These are phyloP conservation scores for Mallotus repandus DNA, from an alignment of 441 rosid genomes.

Conservation along the genomic window DNA sequence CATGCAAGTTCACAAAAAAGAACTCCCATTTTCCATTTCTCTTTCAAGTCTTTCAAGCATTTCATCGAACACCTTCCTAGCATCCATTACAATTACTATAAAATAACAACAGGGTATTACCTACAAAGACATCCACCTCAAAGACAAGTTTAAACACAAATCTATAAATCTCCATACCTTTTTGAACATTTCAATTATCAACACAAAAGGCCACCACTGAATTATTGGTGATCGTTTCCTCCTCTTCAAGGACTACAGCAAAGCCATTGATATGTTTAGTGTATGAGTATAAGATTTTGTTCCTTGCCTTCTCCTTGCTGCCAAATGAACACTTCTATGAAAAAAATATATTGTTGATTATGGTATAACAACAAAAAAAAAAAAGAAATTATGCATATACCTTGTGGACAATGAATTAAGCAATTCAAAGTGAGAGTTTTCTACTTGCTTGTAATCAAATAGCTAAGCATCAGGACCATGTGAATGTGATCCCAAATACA, in stretches of 20 bases:
- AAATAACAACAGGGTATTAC: too few relatives aligned
- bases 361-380: background rate
- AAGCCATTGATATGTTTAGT: slow-evolving; percentile 52
- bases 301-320: slow-evolving; percentile 39
- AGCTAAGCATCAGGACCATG: slow-evolving; percentile 35
- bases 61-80: too few relatives aligned
- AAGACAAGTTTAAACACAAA: too few relatives aligned
- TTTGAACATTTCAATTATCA: too few relatives aligned
- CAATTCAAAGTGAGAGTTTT: slow-evolving; percentile 42
- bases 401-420: slow-evolving; percentile 48
- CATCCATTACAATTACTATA: too few relatives aligned
- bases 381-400: slow-evolving; percentile 11
- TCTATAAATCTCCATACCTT: too few relatives aligned
- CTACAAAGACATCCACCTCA: too few relatives aligned
- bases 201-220: too few relatives aligned
- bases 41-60: too few relatives aligned
- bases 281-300: slow-evolving; percentile 48
- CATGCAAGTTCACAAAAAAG: too few relatives aligned
- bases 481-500: slow-evolving; percentile 70
- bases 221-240: too few relatives aligned
- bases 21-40: too few relatives aligned
- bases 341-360: background rate
- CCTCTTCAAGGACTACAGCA: slow-evolving; percentile 54
- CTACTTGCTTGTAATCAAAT: slow-evolving; percentile 28
- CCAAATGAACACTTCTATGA: background rate